phyloP scores from a whole-genome alignment of 169 alveolate species.

The Perkinsus olseni region DNA sequence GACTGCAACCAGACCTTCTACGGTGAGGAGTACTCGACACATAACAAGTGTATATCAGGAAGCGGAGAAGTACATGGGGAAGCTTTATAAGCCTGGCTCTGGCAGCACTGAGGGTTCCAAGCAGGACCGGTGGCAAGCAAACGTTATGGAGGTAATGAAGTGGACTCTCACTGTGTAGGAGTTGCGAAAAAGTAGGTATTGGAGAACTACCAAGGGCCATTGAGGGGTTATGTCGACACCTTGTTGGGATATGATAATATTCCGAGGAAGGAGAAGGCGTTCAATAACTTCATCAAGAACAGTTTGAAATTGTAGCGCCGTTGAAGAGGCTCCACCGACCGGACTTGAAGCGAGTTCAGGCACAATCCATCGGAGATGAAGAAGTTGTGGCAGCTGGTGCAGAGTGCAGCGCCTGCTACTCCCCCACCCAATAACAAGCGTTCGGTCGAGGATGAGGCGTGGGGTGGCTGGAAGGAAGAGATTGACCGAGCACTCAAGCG shows the following conservation, averaged over 20 bases:
- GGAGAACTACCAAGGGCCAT: background rate
- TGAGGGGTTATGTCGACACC: background rate
- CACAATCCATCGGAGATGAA: background rate
- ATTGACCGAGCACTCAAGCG: background rate
- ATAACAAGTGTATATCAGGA: background rate
- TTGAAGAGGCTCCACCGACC: too few species aligned
- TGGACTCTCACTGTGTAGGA: background rate
- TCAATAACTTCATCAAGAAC: background rate
- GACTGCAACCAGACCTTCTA: background rate
- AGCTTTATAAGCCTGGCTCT: background rate
- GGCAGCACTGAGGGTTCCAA: background rate
- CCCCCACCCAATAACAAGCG: background rate
- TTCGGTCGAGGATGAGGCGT: background rate
- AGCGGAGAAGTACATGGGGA: slow-evolving; percentile 1
- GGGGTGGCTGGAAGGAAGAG: background rate
- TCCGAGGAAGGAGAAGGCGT: background rate
- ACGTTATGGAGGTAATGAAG: background rate
- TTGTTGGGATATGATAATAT: background rate
- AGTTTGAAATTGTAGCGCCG: background rate
- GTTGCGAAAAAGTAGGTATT: background rate
- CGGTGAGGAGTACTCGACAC: background rate
- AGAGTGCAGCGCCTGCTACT: background rate
- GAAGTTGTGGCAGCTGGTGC: background rate
- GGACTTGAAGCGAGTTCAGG: background rate
- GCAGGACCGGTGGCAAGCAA: background rate